Evolutionary conservation across 1,139 yeast genomes (phyloP).

Genomic region (Yamadazyma sp.): DNA sequence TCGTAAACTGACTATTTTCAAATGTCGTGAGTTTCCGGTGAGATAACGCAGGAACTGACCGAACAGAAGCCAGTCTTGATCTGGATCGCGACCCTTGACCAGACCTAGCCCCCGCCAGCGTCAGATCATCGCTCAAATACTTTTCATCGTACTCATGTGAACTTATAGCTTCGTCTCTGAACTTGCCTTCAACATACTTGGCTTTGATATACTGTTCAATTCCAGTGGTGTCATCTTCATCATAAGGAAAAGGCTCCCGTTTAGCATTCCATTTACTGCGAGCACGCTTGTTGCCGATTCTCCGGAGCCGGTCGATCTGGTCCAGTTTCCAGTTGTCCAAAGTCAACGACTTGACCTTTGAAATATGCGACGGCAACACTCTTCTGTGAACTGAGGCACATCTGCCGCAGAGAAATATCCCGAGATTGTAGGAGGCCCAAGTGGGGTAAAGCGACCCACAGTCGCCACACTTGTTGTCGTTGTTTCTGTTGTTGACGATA

Average conservation of each 20-base stretch:
- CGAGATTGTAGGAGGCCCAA: slow-evolving; percentile 52
- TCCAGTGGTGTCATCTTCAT: slow-evolving; percentile 54
- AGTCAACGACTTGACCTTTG: slow-evolving; percentile 77
- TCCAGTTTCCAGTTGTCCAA: slow-evolving; percentile 74
- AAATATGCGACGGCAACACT: slow-evolving; percentile 50
- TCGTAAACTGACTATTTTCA: slow-evolving; percentile 42
- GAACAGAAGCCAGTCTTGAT: slow-evolving; percentile 26
- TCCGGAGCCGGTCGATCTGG: slow-evolving; percentile 56
- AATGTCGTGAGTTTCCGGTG: slow-evolving; percentile 45
- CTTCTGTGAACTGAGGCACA: slow-evolving; percentile 80
- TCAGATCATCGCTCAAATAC: slow-evolving; percentile 15
- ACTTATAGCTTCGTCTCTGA: slow-evolving; percentile 34
- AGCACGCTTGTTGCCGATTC: slow-evolving; percentile 66
- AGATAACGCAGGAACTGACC: slow-evolving; percentile 30
- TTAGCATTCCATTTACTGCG: slow-evolving; percentile 64
- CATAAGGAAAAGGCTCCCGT: slow-evolving; percentile 66
- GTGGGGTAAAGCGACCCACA: slow-evolving; percentile 66
- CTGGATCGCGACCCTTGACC: slow-evolving; percentile 14
- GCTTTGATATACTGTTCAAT: slow-evolving; percentile 54
- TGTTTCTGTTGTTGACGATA: slow-evolving; percentile 37
- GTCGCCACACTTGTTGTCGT: slow-evolving; percentile 70
- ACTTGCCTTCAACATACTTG: slow-evolving; percentile 50
- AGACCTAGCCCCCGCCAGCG: not conserved
- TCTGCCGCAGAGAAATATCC: slow-evolving; percentile 72
- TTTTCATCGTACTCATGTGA: slow-evolving; percentile 16